phyloP scores from a whole-genome alignment of 2,329 filamentous ascomycete genomes.

The Neoarthrinium moseri region DNA sequence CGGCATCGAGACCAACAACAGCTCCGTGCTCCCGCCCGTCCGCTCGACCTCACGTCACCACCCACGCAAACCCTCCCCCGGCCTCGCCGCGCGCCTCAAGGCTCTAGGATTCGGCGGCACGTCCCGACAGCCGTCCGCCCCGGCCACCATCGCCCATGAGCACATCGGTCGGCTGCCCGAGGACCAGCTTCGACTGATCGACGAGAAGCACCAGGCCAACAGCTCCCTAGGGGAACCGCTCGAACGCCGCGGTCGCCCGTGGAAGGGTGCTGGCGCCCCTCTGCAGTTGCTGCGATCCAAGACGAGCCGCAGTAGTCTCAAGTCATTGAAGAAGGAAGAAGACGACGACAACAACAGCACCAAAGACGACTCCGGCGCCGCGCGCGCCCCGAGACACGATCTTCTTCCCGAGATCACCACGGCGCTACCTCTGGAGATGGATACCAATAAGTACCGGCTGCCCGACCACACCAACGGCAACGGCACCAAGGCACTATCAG shows the following conservation, averaged over 20 bases:
- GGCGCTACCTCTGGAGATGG: constrained; percentile 57
- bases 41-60: constrained; percentile 28
- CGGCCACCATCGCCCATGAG: constrained; percentile 34
- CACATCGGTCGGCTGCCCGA: constrained; percentile 68
- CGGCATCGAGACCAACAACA: constrained; percentile 8
- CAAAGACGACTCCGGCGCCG: too few relatives aligned
- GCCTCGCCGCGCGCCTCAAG: constrained; percentile 63
- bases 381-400: background rate
- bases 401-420: constrained; percentile 51
- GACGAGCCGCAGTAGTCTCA: constrained; percentile 26
- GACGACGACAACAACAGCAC: too few relatives aligned
- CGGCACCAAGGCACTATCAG: constrained; percentile 61
- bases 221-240: constrained; percentile 49
- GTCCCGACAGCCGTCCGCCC: constrained; percentile 35
- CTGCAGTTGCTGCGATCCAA: constrained; percentile 34
- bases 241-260: constrained; percentile 67
- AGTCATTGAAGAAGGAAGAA: constrained; percentile 18
- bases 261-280: constrained; percentile 64
- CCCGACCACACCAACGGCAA: constrained; percentile 69
- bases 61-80: constrained; percentile 60
- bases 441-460: constrained; percentile 72
- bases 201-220: constrained; percentile 61
- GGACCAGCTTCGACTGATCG: constrained; percentile 67
- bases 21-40: constrained; percentile 17
- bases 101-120: constrained; percentile 57